A percentile compares a stretch with the other conserved stretches of the same genome.
Evolutionary conservation across 345 rosid genomes (phyloP).

Genomic region (Eucalyptus coolabah): DNA sequence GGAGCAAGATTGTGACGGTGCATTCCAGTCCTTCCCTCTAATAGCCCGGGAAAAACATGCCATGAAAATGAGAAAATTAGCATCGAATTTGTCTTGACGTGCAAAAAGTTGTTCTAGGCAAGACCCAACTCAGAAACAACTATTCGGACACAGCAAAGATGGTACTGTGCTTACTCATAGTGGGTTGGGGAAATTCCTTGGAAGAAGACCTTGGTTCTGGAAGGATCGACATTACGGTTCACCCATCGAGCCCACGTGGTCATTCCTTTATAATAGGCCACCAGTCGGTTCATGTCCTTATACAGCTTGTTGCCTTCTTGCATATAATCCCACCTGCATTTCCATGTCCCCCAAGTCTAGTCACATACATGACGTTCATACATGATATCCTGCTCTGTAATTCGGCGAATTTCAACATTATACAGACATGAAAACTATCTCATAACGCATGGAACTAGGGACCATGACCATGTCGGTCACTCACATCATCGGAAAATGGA

Average conservation of each 20-base stretch:
- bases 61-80: neutral
- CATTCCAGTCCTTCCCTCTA: constrained; percentile 85
- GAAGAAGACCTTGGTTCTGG: constrained; percentile 74
- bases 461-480: neutral
- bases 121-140: neutral
- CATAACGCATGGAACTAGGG: neutral
- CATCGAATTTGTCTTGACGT: neutral
- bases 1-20: constrained; percentile 44
- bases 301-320: constrained; percentile 43
- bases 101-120: neutral
- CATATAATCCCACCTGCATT: constrained; percentile 66
- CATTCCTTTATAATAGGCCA: constrained; percentile 77
- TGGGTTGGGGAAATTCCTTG: constrained; percentile 79
- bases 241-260: constrained; percentile 98
- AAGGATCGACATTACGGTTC: constrained; percentile 43
- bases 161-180: constrained; percentile 49
- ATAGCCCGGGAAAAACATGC: neutral
- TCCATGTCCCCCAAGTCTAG: neutral
- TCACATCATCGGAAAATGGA: neutral
- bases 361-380: neutral
- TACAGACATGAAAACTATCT: neutral
- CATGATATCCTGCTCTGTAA: neutral
- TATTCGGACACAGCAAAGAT: neutral
- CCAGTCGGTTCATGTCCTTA: constrained; percentile 75
- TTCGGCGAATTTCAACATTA: neutral